Conservation (phyloP, 306 rosid species). For the Medicago lupulina region DNA sequence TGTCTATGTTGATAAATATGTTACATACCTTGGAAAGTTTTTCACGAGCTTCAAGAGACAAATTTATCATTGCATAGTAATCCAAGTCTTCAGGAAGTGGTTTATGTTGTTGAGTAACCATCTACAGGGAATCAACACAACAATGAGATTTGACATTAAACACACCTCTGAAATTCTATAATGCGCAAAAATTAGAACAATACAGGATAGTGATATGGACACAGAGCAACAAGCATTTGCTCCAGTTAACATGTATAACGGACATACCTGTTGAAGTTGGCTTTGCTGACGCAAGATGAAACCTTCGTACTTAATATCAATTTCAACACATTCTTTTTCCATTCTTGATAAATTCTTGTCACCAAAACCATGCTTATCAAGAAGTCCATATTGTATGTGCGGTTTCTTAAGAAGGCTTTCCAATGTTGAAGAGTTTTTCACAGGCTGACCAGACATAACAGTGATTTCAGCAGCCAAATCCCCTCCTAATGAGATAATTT, state of each 20-base stretch:
- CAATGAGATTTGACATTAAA: conserved; percentile 30
- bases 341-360: conserved; percentile 63
- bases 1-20: conserved; percentile 13
- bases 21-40: conserved; percentile 85
- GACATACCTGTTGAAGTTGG: conserved; percentile 86
- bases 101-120: conserved; percentile 89
- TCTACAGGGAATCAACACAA: conserved; percentile 53
- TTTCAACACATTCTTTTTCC: conserved; percentile 90
- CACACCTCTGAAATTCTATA: conserved; percentile 11
- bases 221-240: conserved; percentile 2
- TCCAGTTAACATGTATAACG: conserved; percentile 14
- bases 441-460: conserved; percentile 78
- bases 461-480: conserved; percentile 78
- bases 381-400: conserved; percentile 71
- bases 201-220: conserved; percentile 2
- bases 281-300: conserved; percentile 90
- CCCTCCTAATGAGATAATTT: conserved; percentile 63
- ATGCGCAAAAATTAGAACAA: background rate
- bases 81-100: conserved; percentile 86
- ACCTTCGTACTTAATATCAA: conserved; percentile 95
- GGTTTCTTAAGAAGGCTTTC: conserved; percentile 99
- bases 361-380: conserved; percentile 91
- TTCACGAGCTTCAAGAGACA: conserved; percentile 92
- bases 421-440: conserved; percentile 78
- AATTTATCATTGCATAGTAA: conserved; percentile 79